Percentiles rank a stretch among this genome's conserved stretches.
phyloP scores from a whole-genome alignment of 106 monocot species.

The Apostasia ramifera region DNA sequence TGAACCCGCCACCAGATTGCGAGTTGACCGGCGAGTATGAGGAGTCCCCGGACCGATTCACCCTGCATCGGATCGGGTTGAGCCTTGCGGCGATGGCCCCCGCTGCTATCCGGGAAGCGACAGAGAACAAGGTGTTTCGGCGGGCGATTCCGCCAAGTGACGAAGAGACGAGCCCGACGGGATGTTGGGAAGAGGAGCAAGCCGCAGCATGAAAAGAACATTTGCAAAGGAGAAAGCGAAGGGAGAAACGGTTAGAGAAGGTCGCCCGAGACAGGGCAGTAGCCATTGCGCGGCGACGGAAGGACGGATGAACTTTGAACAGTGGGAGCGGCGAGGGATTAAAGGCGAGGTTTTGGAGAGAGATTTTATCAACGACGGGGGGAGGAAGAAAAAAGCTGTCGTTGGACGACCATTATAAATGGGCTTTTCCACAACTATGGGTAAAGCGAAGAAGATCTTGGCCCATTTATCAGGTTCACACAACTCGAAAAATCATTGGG shows the following conservation, averaged over 20 bases:
- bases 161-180: background rate
- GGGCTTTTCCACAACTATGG: no score
- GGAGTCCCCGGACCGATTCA: conserved; percentile 24
- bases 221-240: background rate
- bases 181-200: background rate
- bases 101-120: background rate
- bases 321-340: no score
- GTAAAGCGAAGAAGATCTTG: no score
- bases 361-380: no score
- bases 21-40: conserved; percentile 48
- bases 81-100: conserved; percentile 2
- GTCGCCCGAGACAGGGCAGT: background rate
- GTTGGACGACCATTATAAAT: no score
- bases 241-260: background rate
- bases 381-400: no score
- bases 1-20: conserved; percentile 24
- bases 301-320: background rate
- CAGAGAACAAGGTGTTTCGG: background rate
- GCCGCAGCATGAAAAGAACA: background rate
- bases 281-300: background rate
- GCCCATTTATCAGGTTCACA: no score
- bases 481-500: no score
- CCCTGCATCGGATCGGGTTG: conserved; percentile 23
- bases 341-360: no score
- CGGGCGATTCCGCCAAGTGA: background rate